Evolutionary conservation across 1,284 basidiomycete genomes (phyloP), one percentile per base, ranked within the genome.

Genomic region (Trametes versicolor): DNA sequence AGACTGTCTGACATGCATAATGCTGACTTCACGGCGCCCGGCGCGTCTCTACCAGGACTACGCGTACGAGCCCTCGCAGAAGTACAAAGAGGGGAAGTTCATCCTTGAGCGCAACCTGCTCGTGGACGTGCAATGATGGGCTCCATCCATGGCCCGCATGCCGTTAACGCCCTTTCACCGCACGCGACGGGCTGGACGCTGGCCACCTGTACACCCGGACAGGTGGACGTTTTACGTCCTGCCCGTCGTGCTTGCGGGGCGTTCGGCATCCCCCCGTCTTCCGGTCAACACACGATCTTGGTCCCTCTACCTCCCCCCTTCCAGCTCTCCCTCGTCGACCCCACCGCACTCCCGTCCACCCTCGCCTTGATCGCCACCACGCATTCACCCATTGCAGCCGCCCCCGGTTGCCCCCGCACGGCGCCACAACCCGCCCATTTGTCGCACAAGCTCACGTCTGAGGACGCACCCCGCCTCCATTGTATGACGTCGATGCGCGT

Each of bases 31-130:
- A 49, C 58, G 36, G 29, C 55, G 23, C 17, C n/a, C 43, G 19
- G 48, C 37, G 36, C 47, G 8, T 39, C 34, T 19, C 13, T 39
- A 43, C 13, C 74, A 98, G 97, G 97, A 98, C 78, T 87, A 88
- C 62, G 97, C 97, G 7, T 98, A 91, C 76, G 96, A 98, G 74
- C 75, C 83, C 9, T 85, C 88, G 15, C 97, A 99, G 84, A 96
- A 94, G 79, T 99, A 99, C 86, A 99, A 99, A 78, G 97, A 99
- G 82, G 96, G 96, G 77, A 97, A 97, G 82, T 98, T 89, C 78
- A 99, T 99, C 77, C 91, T 99, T 64, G 97, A 99, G 80, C 91
- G 94, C 74, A 94, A 94, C 75, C 84, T 96, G 73, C 90, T 97
- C 72, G 83, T 89, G 71, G 92, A 93, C 73, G 91, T 93, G 58